phyloP scores from a whole-genome alignment of 495 filamentous ascomycete genomes.

The Chlorociboria aeruginascens region DNA sequence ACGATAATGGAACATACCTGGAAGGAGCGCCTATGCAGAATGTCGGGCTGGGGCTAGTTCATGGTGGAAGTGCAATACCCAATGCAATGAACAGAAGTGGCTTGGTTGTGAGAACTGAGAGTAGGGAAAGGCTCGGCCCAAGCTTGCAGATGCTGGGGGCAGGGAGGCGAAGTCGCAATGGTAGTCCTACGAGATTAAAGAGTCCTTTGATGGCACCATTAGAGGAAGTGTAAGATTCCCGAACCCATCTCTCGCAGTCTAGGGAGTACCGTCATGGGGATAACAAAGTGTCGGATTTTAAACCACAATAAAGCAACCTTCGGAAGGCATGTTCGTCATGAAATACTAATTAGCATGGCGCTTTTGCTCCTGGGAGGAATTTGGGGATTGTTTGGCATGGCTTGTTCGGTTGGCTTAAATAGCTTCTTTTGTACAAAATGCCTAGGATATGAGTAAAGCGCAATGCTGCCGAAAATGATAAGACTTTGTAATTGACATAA shows the following conservation, averaged over 20 bases:
- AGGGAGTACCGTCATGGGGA: too few species aligned
- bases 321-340: neutral
- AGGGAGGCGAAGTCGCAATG: conserved; percentile 45
- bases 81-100: conserved; percentile 58
- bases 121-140: conserved; percentile 47
- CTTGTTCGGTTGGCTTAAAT: neutral
- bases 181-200: conserved; percentile 51
- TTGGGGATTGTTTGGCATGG: neutral
- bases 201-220: conserved; percentile 43
- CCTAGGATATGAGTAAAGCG: too few species aligned
- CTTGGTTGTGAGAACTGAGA: conserved; percentile 67
- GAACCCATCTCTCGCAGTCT: too few species aligned
- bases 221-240: conserved; percentile 10
- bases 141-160: conserved; percentile 32
- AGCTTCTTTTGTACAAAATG: neutral
- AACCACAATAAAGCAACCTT: neutral
- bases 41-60: conserved; percentile 12
- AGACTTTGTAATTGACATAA: too few species aligned
- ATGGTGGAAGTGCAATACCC: conserved; percentile 16
- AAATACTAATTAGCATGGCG: conserved; percentile 15
- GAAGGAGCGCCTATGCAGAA: conserved; percentile 9
- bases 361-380: conserved; percentile 1
- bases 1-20: conserved; percentile 24
- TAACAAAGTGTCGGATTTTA: too few species aligned
- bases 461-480: too few species aligned